These are phyloP conservation scores for Sporothrix schenckii DNA, from an alignment of 2,329 filamentous ascomycete genomes.

Conservation along the genomic window DNA sequence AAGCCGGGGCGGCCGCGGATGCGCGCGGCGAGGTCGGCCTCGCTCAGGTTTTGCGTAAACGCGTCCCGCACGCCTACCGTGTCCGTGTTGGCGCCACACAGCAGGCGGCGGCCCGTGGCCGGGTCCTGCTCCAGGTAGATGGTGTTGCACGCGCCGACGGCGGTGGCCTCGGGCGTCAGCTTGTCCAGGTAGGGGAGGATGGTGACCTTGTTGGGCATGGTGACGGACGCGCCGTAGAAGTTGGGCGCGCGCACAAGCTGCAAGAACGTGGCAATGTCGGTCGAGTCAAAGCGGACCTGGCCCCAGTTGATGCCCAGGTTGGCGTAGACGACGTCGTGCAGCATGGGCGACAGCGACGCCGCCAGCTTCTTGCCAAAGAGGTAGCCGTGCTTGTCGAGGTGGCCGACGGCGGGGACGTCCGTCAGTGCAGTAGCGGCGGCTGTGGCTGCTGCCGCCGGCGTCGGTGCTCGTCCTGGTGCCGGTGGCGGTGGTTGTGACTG, in stretches of 20 bases:
- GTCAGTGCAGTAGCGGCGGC: not conserved
- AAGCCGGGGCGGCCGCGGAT: constrained; percentile 59
- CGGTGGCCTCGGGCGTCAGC: constrained; percentile 70
- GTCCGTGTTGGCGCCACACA: constrained; percentile 80
- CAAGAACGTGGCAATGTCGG: constrained; percentile 54
- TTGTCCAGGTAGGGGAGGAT: constrained; percentile 75
- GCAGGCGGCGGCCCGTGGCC: constrained; percentile 50
- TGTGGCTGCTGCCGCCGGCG: not conserved
- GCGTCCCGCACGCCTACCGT: constrained; percentile 76
- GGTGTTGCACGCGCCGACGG: constrained; percentile 79
- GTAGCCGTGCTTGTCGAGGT: constrained; percentile 54
- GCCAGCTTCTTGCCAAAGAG: constrained; percentile 61
- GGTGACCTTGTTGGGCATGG: constrained; percentile 81
- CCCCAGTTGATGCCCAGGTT: constrained; percentile 55
- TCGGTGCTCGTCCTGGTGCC: not conserved
- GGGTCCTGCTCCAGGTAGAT: constrained; percentile 62
- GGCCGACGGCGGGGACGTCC: constrained; percentile 31
- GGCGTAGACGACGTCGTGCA: constrained; percentile 59
- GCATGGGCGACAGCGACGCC: constrained; percentile 58
- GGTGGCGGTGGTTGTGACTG: constrained; percentile 6
- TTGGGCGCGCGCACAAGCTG: constrained; percentile 57
- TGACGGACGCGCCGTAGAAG: constrained; percentile 72
- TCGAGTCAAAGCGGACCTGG: constrained; percentile 57
- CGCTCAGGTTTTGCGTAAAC: constrained; percentile 60
- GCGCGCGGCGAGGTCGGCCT: constrained; percentile 40